A percentile compares a stretch with the other conserved stretches of the same genome.
phyloP scores from a whole-genome alignment of 1,139 yeast genomes.

The Torulaspora globosa region DNA sequence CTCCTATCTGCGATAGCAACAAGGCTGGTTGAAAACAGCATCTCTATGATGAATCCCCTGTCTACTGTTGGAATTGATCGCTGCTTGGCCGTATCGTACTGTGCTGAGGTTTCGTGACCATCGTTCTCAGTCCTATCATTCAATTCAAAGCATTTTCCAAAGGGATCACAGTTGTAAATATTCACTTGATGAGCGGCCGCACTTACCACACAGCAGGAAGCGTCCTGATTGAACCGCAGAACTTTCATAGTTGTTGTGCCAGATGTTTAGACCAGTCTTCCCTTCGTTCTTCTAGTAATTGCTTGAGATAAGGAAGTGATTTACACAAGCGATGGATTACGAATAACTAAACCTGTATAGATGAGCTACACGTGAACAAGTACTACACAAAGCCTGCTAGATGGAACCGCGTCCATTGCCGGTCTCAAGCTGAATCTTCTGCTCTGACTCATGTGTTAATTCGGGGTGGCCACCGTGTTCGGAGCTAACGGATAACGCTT shows the following conservation, averaged over 20 bases:
- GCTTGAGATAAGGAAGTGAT: neutral
- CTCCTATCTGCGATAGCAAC: slow-evolving; percentile 53
- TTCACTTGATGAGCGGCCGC: slow-evolving; percentile 21
- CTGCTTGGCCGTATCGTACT: slow-evolving; percentile 2
- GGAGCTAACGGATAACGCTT: neutral
- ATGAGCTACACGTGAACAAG: neutral
- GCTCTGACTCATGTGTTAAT: neutral
- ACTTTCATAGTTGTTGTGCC: slow-evolving; percentile 22
- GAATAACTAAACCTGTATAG: neutral
- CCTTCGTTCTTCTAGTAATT: neutral
- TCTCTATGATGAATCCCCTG: slow-evolving; percentile 45
- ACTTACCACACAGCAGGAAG: slow-evolving; percentile 33
- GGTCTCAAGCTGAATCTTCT: neutral
- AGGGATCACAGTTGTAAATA: slow-evolving; percentile 37
- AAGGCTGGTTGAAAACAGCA: slow-evolving; percentile 67
- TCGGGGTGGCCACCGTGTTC: neutral
- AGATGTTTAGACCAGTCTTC: neutral
- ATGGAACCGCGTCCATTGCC: neutral
- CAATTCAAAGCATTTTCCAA: slow-evolving; percentile 36
- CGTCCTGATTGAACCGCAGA: slow-evolving; percentile 35
- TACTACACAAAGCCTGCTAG: neutral
- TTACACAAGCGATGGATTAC: neutral
- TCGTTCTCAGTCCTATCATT: slow-evolving; percentile 17
- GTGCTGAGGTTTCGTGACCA: slow-evolving; percentile 7
- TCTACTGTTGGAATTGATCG: slow-evolving; percentile 4